phyloP scores from a whole-genome alignment of 2,329 filamentous ascomycete genomes.

The Botryotinia convoluta region DNA sequence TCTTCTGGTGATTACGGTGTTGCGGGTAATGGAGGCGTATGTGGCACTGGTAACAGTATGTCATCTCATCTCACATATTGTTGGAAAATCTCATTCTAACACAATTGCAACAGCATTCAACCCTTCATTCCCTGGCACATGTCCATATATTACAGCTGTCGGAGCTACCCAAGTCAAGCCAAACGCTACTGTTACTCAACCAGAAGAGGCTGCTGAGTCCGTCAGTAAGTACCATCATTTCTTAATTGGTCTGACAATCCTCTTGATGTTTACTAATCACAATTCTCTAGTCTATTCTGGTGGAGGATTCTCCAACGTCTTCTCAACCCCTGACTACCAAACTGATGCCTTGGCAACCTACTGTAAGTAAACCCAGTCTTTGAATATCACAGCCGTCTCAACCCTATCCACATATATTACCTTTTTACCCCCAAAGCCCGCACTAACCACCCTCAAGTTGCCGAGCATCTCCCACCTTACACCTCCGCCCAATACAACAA shows the following conservation, averaged over 20 bases:
- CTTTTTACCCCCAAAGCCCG: conserved; percentile 32
- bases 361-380: conserved; percentile 29
- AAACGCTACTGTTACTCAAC: conserved; percentile 35
- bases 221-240: conserved; percentile 20
- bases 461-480: conserved; percentile 24
- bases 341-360: conserved; percentile 32
- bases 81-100: conserved; percentile 30
- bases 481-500: conserved; percentile 48
- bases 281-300: conserved; percentile 66
- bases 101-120: conserved; percentile 41
- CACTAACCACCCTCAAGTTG: conserved; percentile 29
- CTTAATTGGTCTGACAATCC: background rate
- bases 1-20: conserved; percentile 50
- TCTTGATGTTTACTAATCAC: conserved; percentile 39
- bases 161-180: conserved; percentile 51
- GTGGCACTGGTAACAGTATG: conserved; percentile 22
- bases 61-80: conserved; percentile 32
- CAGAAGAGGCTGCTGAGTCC: conserved; percentile 47
- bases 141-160: conserved; percentile 50
- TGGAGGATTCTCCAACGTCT: conserved; percentile 64
- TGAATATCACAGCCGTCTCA: background rate
- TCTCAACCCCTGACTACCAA: conserved; percentile 49
- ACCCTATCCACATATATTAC: background rate
- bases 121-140: conserved; percentile 46
- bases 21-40: conserved; percentile 39